These are phyloP conservation scores for Nissolia schottii DNA, from an alignment of 306 rosid species.

Conservation along the genomic window DNA sequence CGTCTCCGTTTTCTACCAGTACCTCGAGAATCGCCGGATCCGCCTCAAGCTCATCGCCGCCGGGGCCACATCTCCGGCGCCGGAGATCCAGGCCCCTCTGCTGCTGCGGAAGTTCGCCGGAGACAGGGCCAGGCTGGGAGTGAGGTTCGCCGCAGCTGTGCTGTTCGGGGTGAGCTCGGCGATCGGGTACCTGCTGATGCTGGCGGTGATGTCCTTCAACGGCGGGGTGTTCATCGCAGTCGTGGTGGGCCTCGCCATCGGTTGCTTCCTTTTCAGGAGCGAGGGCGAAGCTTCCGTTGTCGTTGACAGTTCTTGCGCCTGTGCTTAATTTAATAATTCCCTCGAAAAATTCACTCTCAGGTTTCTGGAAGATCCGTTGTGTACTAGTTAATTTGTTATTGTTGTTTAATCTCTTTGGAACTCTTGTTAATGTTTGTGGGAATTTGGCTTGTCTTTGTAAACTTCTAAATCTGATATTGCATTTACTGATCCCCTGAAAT, in stretches of 20 bases:
- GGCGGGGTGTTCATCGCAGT: constrained; percentile 82
- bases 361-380: neutral
- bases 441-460: neutral
- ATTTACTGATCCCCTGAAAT: too few species aligned
- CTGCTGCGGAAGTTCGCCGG: constrained; percentile 29
- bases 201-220: constrained; percentile 86
- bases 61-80: constrained; percentile 16
- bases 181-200: constrained; percentile 85
- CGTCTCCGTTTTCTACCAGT: constrained; percentile 69
- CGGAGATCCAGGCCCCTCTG: constrained; percentile 53
- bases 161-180: constrained; percentile 74
- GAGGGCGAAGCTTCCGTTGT: constrained; percentile 48
- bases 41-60: constrained; percentile 47
- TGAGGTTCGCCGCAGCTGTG: constrained; percentile 50
- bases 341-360: neutral
- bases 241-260: constrained; percentile 67
- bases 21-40: constrained; percentile 64
- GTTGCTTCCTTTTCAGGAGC: constrained; percentile 60
- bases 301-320: constrained; percentile 77
- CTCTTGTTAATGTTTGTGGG: neutral
- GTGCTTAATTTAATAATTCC: constrained; percentile 38
- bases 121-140: constrained; percentile 17
- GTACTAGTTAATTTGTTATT: neutral
- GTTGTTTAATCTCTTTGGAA: neutral
- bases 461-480: neutral